phyloP scores from a whole-genome alignment of 768 basidiomycete genomes.

The Tulasnella sp. region DNA sequence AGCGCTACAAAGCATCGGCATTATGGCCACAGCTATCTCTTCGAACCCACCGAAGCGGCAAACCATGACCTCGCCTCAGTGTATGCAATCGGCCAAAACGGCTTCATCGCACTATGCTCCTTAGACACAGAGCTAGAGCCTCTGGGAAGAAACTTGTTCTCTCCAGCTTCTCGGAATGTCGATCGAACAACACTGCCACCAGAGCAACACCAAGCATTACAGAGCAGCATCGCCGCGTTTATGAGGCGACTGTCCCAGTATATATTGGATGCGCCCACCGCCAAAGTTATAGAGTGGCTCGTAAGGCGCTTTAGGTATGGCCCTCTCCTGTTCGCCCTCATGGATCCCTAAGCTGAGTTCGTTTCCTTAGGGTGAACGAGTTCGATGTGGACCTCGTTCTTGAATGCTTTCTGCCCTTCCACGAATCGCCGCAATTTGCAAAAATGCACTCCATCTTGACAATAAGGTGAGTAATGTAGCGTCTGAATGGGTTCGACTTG shows the following conservation, averaged over 20 bases:
- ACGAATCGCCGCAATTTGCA: slow-evolving; percentile 89
- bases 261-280: slow-evolving; percentile 73
- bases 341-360: not conserved
- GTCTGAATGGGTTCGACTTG: slow-evolving; percentile 11
- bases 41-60: slow-evolving; percentile 74
- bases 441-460: slow-evolving; percentile 88
- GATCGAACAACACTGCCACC: slow-evolving; percentile 74
- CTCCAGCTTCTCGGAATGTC: slow-evolving; percentile 63
- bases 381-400: slow-evolving; percentile 81
- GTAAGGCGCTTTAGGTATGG: slow-evolving; percentile 84
- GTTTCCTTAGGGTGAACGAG: slow-evolving; percentile 68
- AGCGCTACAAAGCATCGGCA: slow-evolving; percentile 52
- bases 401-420: slow-evolving; percentile 85
- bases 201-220: slow-evolving; percentile 61
- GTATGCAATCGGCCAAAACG: slow-evolving; percentile 73
- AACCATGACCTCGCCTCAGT: slow-evolving; percentile 85
- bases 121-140: slow-evolving; percentile 55
- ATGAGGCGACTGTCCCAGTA: slow-evolving; percentile 71
- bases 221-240: slow-evolving; percentile 57
- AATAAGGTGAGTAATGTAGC: slow-evolving; percentile 51
- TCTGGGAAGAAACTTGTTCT: slow-evolving; percentile 73
- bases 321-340: not conserved
- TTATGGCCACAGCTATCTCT: slow-evolving; percentile 75
- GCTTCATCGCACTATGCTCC: slow-evolving; percentile 63
- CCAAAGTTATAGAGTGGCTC: slow-evolving; percentile 89